These are phyloP conservation scores for Podaxis mareebaensis DNA, from an alignment of 768 basidiomycete species.

Conservation along the genomic window DNA sequence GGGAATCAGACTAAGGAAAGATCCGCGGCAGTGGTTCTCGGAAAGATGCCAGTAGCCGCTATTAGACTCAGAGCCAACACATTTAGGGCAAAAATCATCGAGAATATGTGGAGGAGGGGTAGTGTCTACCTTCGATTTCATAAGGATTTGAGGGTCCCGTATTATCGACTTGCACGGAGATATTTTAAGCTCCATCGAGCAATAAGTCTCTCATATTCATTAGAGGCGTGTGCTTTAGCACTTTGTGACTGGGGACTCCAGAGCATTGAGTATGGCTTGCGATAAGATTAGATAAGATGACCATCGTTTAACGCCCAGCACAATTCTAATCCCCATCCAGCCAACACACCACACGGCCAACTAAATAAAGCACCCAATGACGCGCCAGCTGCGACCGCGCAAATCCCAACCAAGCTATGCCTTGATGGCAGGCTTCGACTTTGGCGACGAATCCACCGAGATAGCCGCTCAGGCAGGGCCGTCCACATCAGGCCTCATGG, in stretches of 20 bases:
- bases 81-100: too few relatives aligned
- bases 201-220: neutral
- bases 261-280: neutral
- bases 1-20: neutral
- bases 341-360: neutral
- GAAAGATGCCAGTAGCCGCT: neutral
- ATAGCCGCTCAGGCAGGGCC: constrained; percentile 36
- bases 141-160: neutral
- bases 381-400: constrained; percentile 56
- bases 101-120: too few relatives aligned
- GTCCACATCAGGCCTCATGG: constrained; percentile 32
- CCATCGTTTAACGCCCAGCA: neutral
- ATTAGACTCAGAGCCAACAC: too few relatives aligned
- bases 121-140: too few relatives aligned
- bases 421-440: constrained; percentile 31
- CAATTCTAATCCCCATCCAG: neutral
- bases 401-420: constrained; percentile 54
- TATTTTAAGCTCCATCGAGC: neutral
- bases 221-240: neutral
- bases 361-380: constrained; percentile 37
- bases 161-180: neutral
- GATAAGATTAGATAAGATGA: constrained; percentile 13
- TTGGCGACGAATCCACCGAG: constrained; percentile 35
- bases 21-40: neutral
- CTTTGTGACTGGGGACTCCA: neutral